Evolutionary conservation across 2,329 filamentous ascomycete genomes (phyloP).

Genomic region (Akanthomyces dipterigenus): DNA sequence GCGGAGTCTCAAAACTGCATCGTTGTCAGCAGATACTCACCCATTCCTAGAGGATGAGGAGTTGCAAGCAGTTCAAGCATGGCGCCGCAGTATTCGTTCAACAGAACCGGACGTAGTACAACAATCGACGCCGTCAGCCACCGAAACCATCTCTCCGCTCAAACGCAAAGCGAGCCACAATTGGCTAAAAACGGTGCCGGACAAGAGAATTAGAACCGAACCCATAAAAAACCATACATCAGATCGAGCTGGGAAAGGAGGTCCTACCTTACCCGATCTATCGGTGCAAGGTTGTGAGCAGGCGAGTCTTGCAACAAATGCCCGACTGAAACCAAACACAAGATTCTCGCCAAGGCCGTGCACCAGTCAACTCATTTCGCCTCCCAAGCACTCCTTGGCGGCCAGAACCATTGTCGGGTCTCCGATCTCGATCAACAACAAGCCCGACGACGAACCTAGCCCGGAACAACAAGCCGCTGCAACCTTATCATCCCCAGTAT

Average conservation of each 20-base stretch:
- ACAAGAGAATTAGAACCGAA: constrained; percentile 21
- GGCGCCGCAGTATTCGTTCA: constrained; percentile 22
- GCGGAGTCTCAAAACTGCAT: constrained; percentile 17
- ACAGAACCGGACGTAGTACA: background rate
- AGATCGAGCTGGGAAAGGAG: background rate
- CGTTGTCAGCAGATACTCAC: constrained; percentile 9
- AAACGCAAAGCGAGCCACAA: constrained; percentile 16
- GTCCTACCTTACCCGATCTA: background rate
- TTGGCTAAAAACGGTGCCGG: constrained; percentile 26
- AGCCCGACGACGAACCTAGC: background rate
- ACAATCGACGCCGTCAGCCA: constrained; percentile 17
- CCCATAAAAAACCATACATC: background rate
- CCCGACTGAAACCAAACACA: background rate
- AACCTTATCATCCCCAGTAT: constrained; percentile 23
- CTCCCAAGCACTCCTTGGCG: background rate
- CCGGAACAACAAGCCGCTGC: constrained; percentile 16
- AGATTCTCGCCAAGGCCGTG: background rate
- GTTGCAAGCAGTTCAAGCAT: constrained; percentile 25
- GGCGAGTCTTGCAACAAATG: background rate
- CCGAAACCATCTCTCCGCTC: constrained; percentile 10
- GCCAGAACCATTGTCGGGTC: background rate
- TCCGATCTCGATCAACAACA: background rate
- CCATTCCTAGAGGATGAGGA: constrained; percentile 18
- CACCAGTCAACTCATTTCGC: constrained; percentile 5
- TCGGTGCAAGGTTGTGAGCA: background rate